Percentiles rank a stretch among this genome's conserved stretches.
phyloP scores from a whole-genome alignment of 106 monocot species.

The Narthecium ossifragum region DNA sequence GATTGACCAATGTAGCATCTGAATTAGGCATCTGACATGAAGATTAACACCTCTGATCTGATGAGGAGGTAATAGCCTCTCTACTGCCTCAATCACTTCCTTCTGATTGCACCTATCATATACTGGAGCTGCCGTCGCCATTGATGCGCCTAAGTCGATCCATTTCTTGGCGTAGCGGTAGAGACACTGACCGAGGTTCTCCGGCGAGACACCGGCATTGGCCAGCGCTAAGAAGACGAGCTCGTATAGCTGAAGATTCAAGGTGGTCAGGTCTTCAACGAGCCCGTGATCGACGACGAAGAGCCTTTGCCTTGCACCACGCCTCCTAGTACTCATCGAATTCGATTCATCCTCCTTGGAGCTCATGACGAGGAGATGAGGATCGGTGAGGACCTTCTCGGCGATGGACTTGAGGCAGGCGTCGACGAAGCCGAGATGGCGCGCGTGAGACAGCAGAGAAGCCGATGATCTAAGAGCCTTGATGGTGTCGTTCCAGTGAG shows the following conservation, averaged over 20 bases:
- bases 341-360: constrained; percentile 11
- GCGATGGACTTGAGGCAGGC: constrained; percentile 23
- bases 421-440: constrained; percentile 17
- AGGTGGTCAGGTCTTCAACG: constrained; percentile 28
- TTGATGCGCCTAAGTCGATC: neutral
- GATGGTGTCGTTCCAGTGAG: constrained; percentile 41
- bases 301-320: neutral
- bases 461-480: constrained; percentile 10
- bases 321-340: too few species aligned
- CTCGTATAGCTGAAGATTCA: constrained; percentile 16
- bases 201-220: neutral
- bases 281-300: neutral
- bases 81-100: constrained; percentile 26
- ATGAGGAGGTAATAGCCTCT: constrained; percentile 31
- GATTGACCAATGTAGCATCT: constrained; percentile 21
- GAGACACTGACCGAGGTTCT: constrained; percentile 15
- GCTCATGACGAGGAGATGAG: constrained; percentile 10
- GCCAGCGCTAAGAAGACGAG: constrained; percentile 8
- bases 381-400: constrained; percentile 22
- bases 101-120: constrained; percentile 7
- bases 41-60: constrained; percentile 1
- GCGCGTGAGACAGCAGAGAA: constrained; percentile 9
- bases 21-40: constrained; percentile 16
- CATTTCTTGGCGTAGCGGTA: constrained; percentile 7
- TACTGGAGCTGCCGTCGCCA: neutral